These are phyloP conservation scores for Aphanomyces astaci DNA, from an alignment of 352 stramenopile genomes.

Conservation along the genomic window DNA sequence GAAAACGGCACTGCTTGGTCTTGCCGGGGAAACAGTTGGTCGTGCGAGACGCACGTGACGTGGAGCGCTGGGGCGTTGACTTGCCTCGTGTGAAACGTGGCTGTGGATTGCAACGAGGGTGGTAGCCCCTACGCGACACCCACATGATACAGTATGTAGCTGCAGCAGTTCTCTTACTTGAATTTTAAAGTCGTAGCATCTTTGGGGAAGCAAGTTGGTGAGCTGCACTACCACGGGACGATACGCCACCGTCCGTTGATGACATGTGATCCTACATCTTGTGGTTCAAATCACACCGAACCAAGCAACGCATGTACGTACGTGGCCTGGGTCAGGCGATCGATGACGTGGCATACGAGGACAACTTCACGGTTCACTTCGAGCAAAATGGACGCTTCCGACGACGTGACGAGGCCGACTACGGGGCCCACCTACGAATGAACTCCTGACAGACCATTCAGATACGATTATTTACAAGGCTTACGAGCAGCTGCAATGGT, in stretches of 20 bases:
- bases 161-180: no score
- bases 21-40: neutral
- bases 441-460: neutral
- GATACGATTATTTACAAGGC: neutral
- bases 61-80: conserved; percentile 30
- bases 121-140: conserved; percentile 27
- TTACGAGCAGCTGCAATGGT: neutral
- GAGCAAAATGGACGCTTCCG: conserved; percentile 32
- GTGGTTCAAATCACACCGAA: neutral
- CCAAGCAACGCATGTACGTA: neutral
- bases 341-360: conserved; percentile 33
- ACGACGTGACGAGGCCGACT: conserved; percentile 34
- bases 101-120: conserved; percentile 6
- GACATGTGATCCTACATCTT: neutral
- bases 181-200: conserved; percentile 37
- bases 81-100: conserved; percentile 30
- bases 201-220: conserved; percentile 28
- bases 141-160: no score
- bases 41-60: conserved; percentile 17
- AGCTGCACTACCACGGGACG: conserved; percentile 32
- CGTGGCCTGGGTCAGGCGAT: conserved; percentile 28
- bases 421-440: conserved; percentile 35
- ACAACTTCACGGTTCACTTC: conserved; percentile 36
- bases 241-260: neutral
- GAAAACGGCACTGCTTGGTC: neutral